A percentile compares a stretch with the other conserved stretches of the same genome.
phyloP scores from a whole-genome alignment of 768 basidiomycete genomes.

The Lactarius pseudohatsudake region DNA sequence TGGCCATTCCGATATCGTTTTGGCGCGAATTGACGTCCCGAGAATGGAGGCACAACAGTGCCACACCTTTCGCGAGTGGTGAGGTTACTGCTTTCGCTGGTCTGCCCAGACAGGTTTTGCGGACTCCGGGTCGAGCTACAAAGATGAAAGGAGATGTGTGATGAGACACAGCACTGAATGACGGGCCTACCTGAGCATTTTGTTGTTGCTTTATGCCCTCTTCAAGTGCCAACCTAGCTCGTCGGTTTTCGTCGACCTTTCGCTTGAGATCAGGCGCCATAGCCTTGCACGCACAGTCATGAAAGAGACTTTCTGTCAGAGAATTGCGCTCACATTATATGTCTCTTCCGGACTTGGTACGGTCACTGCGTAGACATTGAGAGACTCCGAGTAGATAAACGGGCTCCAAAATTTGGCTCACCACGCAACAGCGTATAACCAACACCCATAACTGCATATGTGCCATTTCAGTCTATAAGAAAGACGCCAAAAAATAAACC shows the following conservation, averaged over 20 bases:
- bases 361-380: constrained; percentile 29
- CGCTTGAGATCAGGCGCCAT: constrained; percentile 41
- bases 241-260: constrained; percentile 41
- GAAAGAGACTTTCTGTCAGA: neutral
- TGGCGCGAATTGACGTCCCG: neutral
- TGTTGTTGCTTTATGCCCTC: constrained; percentile 35
- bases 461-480: neutral
- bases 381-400: neutral
- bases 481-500: neutral
- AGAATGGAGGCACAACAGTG: neutral
- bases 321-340: constrained; percentile 35
- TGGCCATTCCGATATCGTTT: neutral
- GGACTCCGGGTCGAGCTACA: constrained; percentile 38
- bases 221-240: constrained; percentile 37
- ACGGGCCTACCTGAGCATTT: constrained; percentile 33
- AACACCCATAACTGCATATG: constrained; percentile 35
- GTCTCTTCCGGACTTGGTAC: constrained; percentile 38
- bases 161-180: neutral
- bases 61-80: neutral
- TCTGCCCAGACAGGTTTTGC: constrained; percentile 41
- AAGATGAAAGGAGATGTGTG: constrained; percentile 7
- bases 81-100: constrained; percentile 13
- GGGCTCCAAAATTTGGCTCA: constrained; percentile 19
- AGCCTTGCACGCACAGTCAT: constrained; percentile 29
- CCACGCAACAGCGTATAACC: constrained; percentile 37